phyloP scores from a whole-genome alignment of 176 grass and related monocot genomes.

The Ampelocalamus luodianensis region DNA sequence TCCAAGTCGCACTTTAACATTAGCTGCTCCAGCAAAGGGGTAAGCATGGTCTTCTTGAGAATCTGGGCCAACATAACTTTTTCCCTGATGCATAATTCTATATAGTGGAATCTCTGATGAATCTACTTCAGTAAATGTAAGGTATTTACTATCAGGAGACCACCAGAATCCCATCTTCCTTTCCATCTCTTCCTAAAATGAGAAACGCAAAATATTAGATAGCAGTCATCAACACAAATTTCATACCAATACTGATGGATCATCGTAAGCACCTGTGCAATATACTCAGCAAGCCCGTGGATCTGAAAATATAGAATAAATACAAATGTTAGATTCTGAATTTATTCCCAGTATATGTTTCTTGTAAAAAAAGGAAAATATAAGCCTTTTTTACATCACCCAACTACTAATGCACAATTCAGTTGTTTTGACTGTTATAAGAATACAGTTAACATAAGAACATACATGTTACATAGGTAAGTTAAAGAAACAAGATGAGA shows the following conservation, averaged over 20 bases:
- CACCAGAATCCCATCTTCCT: conserved; percentile 99
- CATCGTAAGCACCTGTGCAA: conserved; percentile 76
- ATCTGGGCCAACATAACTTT: conserved; percentile 75
- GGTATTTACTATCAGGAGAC: conserved; percentile 90
- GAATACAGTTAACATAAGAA: conserved; percentile 7
- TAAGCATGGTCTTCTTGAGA: conserved; percentile 97
- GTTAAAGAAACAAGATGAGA: neutral
- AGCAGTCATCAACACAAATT: conserved; percentile 11
- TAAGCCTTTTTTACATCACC: neutral
- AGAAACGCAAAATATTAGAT: conserved; percentile 45
- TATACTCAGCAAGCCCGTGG: conserved; percentile 94
- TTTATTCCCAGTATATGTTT: neutral
- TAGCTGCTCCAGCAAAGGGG: conserved; percentile 93
- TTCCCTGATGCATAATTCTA: conserved; percentile 99
- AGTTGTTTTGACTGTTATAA: conserved; percentile 5
- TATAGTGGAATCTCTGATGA: conserved; percentile 91
- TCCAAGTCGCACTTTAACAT: conserved; percentile 87
- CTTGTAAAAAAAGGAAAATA: neutral
- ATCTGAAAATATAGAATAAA: conserved; percentile 83
- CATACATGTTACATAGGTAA: neutral
- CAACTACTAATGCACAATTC: neutral
- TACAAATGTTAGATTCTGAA: conserved; percentile 63
- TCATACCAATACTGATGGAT: conserved; percentile 32
- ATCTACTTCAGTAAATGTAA: conserved; percentile 92
- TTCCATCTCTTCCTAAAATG: conserved; percentile 97